These are phyloP conservation scores for Naganishia kalamii DNA, from an alignment of 768 basidiomycete species.

Conservation along the genomic window DNA sequence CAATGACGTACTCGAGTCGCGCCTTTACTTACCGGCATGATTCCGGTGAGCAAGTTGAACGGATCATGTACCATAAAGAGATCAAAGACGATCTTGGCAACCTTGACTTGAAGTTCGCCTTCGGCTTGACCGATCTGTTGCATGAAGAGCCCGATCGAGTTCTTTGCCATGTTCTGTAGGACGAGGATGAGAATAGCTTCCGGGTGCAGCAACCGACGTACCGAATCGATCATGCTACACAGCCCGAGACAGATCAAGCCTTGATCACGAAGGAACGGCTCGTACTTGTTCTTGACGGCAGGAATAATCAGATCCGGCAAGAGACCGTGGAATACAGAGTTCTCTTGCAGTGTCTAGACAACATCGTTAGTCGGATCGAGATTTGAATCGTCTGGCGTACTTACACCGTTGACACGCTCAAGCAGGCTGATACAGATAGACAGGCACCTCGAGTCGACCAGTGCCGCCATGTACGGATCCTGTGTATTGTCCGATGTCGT, in stretches of 20 bases:
- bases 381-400: conserved; percentile 35
- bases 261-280: conserved; percentile 69
- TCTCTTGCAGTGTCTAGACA: conserved; percentile 53
- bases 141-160: conserved; percentile 72
- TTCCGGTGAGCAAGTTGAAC: conserved; percentile 44
- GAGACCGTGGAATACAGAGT: conserved; percentile 62
- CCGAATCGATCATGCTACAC: conserved; percentile 68
- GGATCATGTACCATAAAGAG: conserved; percentile 75
- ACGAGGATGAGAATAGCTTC: not conserved
- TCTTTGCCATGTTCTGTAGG: conserved; percentile 50
- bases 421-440: conserved; percentile 73
- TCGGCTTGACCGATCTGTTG: conserved; percentile 64
- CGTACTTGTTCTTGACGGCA: conserved; percentile 73
- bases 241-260: conserved; percentile 73
- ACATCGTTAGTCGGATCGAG: not conserved
- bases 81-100: conserved; percentile 80
- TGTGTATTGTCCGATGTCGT: conserved; percentile 50
- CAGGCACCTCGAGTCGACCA: conserved; percentile 68
- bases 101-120: conserved; percentile 59
- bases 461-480: conserved; percentile 57
- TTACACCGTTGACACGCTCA: conserved; percentile 74
- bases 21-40: conserved; percentile 43
- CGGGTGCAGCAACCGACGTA: conserved; percentile 17
- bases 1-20: too few species aligned
- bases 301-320: conserved; percentile 82